Evolutionary conservation across 306 rosid genomes (phyloP).

Genomic region (Pterocarpus macrocarpus): DNA sequence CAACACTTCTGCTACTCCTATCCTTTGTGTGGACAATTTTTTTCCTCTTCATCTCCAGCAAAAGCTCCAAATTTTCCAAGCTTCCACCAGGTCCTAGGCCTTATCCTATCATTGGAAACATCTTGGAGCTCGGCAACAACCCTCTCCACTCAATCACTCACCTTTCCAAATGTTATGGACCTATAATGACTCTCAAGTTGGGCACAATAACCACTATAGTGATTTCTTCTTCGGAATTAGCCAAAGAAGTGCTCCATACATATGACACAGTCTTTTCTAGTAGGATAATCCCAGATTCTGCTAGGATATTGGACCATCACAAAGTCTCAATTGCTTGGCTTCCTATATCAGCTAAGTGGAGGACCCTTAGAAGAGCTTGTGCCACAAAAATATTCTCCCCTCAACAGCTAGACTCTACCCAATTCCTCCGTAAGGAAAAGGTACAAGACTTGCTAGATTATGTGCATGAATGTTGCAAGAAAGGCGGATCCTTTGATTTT

Average conservation of each 20-base stretch:
- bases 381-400: slow-evolving; percentile 35
- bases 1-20: background rate
- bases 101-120: slow-evolving; percentile 61
- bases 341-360: slow-evolving; percentile 33
- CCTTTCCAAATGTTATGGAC: slow-evolving; percentile 43
- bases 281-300: slow-evolving; percentile 12
- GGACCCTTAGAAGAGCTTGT: slow-evolving; percentile 30
- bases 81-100: slow-evolving; percentile 68
- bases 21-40: background rate
- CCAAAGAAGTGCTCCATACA: slow-evolving; percentile 33
- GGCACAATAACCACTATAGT: slow-evolving; percentile 39
- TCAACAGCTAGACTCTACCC: slow-evolving; percentile 10
- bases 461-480: slow-evolving; percentile 15
- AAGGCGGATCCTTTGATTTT: slow-evolving; percentile 40
- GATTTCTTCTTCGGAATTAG: slow-evolving; percentile 42
- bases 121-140: slow-evolving; percentile 45
- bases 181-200: slow-evolving; percentile 40
- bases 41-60: background rate
- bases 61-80: background rate
- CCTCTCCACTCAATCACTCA: slow-evolving; percentile 13
- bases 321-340: background rate
- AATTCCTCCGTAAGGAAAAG: background rate
- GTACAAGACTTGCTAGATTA: slow-evolving; percentile 21
- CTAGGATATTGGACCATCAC: slow-evolving; percentile 12
- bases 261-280: background rate